Conservation (phyloP, 257 asterid species). For the Hygrophila difformis region DNA sequence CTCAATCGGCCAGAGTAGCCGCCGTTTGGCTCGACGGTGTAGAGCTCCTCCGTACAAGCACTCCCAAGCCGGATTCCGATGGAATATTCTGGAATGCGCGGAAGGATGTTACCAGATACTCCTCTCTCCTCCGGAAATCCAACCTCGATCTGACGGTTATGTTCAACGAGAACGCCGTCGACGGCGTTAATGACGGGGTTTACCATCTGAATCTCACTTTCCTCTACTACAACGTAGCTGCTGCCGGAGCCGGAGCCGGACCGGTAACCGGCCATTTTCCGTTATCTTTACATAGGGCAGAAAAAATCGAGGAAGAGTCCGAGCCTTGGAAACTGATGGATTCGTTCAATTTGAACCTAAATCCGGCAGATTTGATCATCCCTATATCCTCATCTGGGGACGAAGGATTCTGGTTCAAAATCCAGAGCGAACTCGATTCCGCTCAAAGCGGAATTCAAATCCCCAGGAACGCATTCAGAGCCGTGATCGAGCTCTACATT, state of each 20-base stretch:
- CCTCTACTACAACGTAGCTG: constrained; percentile 31
- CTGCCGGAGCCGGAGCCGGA: background rate
- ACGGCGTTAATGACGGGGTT: constrained; percentile 50
- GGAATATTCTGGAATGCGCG: constrained; percentile 62
- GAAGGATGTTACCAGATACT: constrained; percentile 65
- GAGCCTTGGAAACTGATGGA: background rate
- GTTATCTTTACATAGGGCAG: constrained; percentile 3
- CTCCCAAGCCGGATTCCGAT: constrained; percentile 52
- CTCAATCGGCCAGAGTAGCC: constrained; percentile 73
- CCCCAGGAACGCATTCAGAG: constrained; percentile 59
- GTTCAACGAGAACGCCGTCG: constrained; percentile 74
- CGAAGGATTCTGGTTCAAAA: constrained; percentile 62
- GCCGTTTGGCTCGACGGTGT: constrained; percentile 78
- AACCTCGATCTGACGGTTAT: constrained; percentile 54
- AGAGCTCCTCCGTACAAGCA: constrained; percentile 85
- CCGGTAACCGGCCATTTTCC: constrained; percentile 6
- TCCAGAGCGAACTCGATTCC: constrained; percentile 37
- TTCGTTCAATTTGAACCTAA: constrained; percentile 27
- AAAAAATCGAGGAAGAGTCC: constrained; percentile 17
- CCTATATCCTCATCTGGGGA: constrained; percentile 55
- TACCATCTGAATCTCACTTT: constrained; percentile 50
- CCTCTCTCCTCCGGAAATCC: constrained; percentile 40
- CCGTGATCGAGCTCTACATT: constrained; percentile 65
- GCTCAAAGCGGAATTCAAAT: constrained; percentile 32
- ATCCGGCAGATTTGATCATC: constrained; percentile 68